phyloP scores from a whole-genome alignment of 352 stramenopile species.

The Blastocystis sp. region DNA sequence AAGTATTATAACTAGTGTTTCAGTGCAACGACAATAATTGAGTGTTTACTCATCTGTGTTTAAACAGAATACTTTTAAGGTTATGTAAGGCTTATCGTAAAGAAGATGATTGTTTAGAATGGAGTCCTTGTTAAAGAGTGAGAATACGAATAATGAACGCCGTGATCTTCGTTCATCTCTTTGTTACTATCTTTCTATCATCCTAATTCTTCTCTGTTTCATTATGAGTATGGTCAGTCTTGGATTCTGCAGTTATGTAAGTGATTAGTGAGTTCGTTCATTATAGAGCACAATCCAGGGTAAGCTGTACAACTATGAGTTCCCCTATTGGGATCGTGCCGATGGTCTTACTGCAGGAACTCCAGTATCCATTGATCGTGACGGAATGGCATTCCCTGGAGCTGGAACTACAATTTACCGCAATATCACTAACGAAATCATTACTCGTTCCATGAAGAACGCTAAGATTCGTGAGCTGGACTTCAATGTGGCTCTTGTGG shows the following conservation, averaged over 20 bases:
- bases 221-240: constrained; percentile 65
- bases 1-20: not conserved
- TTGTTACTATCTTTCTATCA: constrained; percentile 61
- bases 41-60: not conserved
- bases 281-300: constrained; percentile 39
- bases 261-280: not conserved
- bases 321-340: constrained; percentile 16
- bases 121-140: not conserved
- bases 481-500: constrained; percentile 44
- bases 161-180: constrained; percentile 53
- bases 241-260: constrained; percentile 59
- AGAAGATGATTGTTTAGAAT: not conserved
- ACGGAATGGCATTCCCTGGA: constrained; percentile 30
- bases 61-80: not conserved
- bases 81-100: not conserved
- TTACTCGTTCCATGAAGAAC: constrained; percentile 17
- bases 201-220: constrained; percentile 32
- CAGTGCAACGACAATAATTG: not conserved
- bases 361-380: constrained; percentile 21
- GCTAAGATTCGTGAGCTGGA: constrained; percentile 45
- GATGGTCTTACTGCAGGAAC: not conserved
- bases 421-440: constrained; percentile 11
- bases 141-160: not conserved
- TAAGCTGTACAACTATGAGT: constrained; percentile 47
- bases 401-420: constrained; percentile 65